Percentiles rank a stretch among this genome's conserved stretches.
Conservation (phyloP, 306 rosid species). For the Trifolium repens region DNA sequence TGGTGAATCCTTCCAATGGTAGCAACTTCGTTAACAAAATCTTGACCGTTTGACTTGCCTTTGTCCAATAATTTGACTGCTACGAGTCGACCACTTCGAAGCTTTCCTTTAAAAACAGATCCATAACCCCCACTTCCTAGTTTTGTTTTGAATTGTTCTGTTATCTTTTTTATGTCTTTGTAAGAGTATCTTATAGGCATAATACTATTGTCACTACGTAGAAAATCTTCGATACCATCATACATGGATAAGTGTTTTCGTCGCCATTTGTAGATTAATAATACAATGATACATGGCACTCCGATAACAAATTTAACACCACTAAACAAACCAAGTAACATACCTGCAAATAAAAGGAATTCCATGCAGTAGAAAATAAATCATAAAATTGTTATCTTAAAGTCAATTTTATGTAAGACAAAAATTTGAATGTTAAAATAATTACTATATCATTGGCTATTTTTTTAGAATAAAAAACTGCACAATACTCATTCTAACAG, state of each 20-base stretch:
- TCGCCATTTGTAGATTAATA: slow-evolving; percentile 33
- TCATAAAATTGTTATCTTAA: no score
- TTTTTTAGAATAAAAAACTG: no score
- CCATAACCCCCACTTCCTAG: background rate
- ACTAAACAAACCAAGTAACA: no score
- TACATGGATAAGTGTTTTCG: slow-evolving; percentile 37
- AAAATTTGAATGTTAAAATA: no score
- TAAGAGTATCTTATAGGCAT: slow-evolving; percentile 15
- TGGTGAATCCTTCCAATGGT: slow-evolving; percentile 18
- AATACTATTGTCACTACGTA: background rate
- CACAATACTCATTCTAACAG: no score
- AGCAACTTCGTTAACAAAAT: background rate
- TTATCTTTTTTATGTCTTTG: slow-evolving; percentile 1
- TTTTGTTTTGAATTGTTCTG: background rate
- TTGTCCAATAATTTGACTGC: background rate
- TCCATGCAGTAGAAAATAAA: no score
- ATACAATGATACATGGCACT: background rate
- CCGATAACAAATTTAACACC: slow-evolving; percentile 20
- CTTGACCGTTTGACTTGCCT: background rate
- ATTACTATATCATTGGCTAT: no score
- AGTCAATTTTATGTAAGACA: no score
- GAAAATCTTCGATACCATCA: slow-evolving; percentile 32
- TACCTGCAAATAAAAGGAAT: no score
- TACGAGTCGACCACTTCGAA: slow-evolving; percentile 1
- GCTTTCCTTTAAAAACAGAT: slow-evolving; percentile 18